Conservation (phyloP, 2,329 filamentous ascomycete genomes). For the Malbranchea zuffiana region DNA sequence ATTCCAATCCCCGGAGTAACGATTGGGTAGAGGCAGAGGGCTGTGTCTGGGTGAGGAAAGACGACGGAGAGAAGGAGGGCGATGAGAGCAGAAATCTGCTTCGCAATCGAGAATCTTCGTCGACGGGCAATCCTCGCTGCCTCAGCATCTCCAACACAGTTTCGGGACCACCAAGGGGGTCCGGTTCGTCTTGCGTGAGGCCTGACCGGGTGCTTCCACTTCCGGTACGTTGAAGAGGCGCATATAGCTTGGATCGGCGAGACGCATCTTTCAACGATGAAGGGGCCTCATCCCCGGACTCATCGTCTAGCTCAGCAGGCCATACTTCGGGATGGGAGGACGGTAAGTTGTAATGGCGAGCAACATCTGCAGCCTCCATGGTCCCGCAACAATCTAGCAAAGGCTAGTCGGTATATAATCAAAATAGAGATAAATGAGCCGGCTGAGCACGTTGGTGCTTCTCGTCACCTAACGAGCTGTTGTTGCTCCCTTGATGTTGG, state of each 20-base stretch:
- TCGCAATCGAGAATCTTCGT: constrained; percentile 69
- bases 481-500: too few relatives aligned
- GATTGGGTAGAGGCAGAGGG: constrained; percentile 71
- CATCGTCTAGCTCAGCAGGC: constrained; percentile 71
- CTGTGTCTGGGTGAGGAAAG: constrained; percentile 90
- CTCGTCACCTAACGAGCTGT: too few relatives aligned
- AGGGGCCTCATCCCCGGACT: constrained; percentile 44
- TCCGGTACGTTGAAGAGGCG: constrained; percentile 66
- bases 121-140: constrained; percentile 64
- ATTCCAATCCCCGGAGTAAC: constrained; percentile 70
- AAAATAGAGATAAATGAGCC: too few relatives aligned
- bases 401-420: too few relatives aligned
- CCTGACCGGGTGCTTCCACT: constrained; percentile 53
- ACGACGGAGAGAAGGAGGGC: constrained; percentile 81
- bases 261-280: constrained; percentile 14
- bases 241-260: constrained; percentile 58
- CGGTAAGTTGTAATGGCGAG: constrained; percentile 81
- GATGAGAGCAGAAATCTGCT: constrained; percentile 94
- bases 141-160: constrained; percentile 76
- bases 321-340: constrained; percentile 71
- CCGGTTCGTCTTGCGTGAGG: constrained; percentile 70
- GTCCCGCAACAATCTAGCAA: too few relatives aligned
- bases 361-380: constrained; percentile 58
- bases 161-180: constrained; percentile 77
- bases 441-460: too few relatives aligned